Evolutionary conservation across 768 basidiomycete genomes (phyloP).

Genomic region (Termitomyces sp.): DNA sequence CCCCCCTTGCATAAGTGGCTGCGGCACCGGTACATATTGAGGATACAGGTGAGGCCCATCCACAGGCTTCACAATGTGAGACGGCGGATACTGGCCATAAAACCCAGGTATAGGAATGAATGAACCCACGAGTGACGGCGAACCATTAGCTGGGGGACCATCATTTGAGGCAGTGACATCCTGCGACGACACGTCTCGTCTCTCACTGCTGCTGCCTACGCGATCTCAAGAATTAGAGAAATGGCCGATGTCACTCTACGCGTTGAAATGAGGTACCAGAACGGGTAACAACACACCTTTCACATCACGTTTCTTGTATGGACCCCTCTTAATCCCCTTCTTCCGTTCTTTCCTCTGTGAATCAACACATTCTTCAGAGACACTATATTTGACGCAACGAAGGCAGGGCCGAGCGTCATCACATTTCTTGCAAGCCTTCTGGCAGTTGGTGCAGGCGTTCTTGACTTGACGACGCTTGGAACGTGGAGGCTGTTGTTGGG

Average conservation of each 20-base stretch:
- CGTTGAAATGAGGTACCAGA: slow-evolving; percentile 12
- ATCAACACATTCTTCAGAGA: slow-evolving; percentile 82
- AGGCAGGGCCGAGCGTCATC: slow-evolving; percentile 90
- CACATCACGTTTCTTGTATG: slow-evolving; percentile 95
- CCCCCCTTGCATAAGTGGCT: slow-evolving; percentile 14
- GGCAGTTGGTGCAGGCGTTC: slow-evolving; percentile 88
- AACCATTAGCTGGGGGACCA: slow-evolving; percentile 33
- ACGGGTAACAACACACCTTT: slow-evolving; percentile 53
- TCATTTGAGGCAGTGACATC: slow-evolving; percentile 36
- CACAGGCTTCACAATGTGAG: slow-evolving; percentile 45
- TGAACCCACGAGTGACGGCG: slow-evolving; percentile 38
- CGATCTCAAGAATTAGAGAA: slow-evolving; percentile 48
- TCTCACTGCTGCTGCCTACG: slow-evolving; percentile 52
- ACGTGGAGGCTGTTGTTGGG: slow-evolving; percentile 46
- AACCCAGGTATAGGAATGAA: slow-evolving; percentile 54
- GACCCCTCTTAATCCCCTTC: slow-evolving; percentile 80
- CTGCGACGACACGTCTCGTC: slow-evolving; percentile 29
- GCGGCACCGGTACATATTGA: slow-evolving; percentile 20
- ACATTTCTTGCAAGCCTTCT: slow-evolving; percentile 90
- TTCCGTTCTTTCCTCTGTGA: slow-evolving; percentile 91
- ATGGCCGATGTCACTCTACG: slow-evolving; percentile 21
- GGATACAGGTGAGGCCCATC: slow-evolving; percentile 42
- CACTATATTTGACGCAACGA: slow-evolving; percentile 88
- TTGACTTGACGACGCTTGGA: slow-evolving; percentile 85
- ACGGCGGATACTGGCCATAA: slow-evolving; percentile 49